Evolutionary conservation across 768 basidiomycete species (phyloP), one percentile per base, ranked within the genome.

Genomic region (Fomitopsis serialis): DNA sequence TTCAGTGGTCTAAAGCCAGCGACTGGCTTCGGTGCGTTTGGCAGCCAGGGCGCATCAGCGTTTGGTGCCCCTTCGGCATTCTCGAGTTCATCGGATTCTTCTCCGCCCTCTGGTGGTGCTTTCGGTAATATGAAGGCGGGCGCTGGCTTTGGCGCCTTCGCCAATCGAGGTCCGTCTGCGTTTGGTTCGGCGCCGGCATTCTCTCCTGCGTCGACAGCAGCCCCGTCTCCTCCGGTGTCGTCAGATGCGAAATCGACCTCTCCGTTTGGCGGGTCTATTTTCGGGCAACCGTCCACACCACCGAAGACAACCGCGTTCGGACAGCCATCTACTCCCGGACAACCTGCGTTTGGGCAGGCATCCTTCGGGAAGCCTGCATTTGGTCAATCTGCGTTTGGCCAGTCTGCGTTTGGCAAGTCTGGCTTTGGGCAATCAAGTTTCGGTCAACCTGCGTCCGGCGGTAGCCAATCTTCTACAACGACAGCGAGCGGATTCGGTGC

Each of bases 391-490:
- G 50, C 60, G 12, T 64, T 67, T 42, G 60, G 66, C 13, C 59
- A 60, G 52, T 52, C 68, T 25, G 53, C 66, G 13, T 72, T 72
- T 56, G 73, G 71, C 17, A 65, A 67, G 52, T 46, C 68, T n/a
- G 48, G 59, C 11, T 73, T 71, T 54, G 46, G 46, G 3, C 46
- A 40, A 21, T 19, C 42, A 3, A 48, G 44, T 2, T 15, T 52
- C 36, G 2, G 48, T 50, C 2, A 13, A n/a, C 24, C 25, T 32
- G 35, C 37, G 48, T 2, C n/a, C 27, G 8, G 11, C 44, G 23
- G 7, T 42, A 19, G 35, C 42, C 11, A 50, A 45, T 0, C 48
- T n/a, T 22, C 43, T 1, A 48, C 23, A 27, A 13, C 43, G 12
- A 29, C 42, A 5, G 53, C 48, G 2, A 46, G 57, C 5, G 58